A percentile compares a stretch with the other conserved stretches of the same genome.
Conservation (phyloP, 257 asterid species). For the Fraxinus anomala region DNA sequence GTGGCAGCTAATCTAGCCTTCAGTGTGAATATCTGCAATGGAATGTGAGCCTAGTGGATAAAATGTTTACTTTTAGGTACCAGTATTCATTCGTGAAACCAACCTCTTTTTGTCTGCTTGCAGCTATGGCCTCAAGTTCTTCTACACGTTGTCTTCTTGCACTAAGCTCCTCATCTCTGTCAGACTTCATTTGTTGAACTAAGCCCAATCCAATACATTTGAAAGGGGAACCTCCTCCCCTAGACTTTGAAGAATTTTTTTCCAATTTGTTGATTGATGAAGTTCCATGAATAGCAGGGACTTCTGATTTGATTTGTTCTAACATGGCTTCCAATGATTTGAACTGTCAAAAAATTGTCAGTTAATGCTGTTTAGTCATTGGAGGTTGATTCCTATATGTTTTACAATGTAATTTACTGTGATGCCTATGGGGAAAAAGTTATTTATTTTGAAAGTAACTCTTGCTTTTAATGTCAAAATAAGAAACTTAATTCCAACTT, state of each 20-base stretch:
- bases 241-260: constrained; percentile 69
- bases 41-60: constrained; percentile 9
- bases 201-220: constrained; percentile 95
- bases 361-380: constrained; percentile 19
- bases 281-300: constrained; percentile 49
- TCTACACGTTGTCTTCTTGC: constrained; percentile 77
- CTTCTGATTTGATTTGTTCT: constrained; percentile 78
- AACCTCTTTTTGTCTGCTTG: constrained; percentile 95
- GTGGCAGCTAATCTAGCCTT: constrained; percentile 90
- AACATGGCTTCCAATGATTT: constrained; percentile 88
- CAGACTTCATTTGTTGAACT: constrained; percentile 89
- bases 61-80: constrained; percentile 3
- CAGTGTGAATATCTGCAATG: constrained; percentile 79
- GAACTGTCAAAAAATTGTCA: constrained; percentile 52
- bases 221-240: constrained; percentile 98
- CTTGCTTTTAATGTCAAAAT: neutral
- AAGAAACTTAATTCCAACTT: neutral
- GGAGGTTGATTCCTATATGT: neutral
- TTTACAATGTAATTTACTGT: neutral
- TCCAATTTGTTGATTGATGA: constrained; percentile 76
- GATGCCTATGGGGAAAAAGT: neutral
- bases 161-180: constrained; percentile 87
- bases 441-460: neutral
- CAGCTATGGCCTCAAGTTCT: constrained; percentile 87
- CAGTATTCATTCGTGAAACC: constrained; percentile 18